Base-by-base conservation (phyloP, 2,329 filamentous ascomycete genomes). In the Cyanodermella asteris region DNA sequence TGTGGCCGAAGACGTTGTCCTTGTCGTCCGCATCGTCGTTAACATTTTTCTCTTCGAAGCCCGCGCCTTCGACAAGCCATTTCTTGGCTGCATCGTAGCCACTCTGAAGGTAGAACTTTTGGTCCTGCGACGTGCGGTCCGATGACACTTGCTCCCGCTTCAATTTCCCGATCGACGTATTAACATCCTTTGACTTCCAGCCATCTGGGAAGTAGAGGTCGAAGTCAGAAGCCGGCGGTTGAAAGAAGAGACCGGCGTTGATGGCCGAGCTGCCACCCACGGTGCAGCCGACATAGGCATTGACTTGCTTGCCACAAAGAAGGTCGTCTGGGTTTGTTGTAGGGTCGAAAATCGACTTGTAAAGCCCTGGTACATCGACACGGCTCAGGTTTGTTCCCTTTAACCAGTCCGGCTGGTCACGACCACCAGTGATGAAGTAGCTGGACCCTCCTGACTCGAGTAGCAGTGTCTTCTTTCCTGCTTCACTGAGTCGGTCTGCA, bases 161-260 rank as follows among this genome's bases (percentile, higher is more conserved):
- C 3, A 64, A 47, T 22, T 50, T 51, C 5, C 41, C 31, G 5
- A 55, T 59, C 0, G 59, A 55, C n/a, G 36, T 37, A 21, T 47
- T 34, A 33, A 65, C 52, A 29, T 63, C 58, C 2, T 36, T 38
- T 22, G 49, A 55, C 36, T 59, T 61, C 60, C 60, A 64, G 9
- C 53, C 55, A 0, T 39, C 31, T 0, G 56, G 56, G 26, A 55
- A 53, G 24, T 57, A 61, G 6, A 48, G 38, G 34, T 63, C 55
- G 46, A 54, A 63, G 32, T 64, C 59, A 2, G 53, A 55, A 2
- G 54, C 50, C 1, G 59, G 59, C 5, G 59, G 59, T 31, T 62
- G 51, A 31, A 62, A 61, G 38, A 52, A 62, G 2, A 63, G 38
- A 6, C 58, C 58, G 5, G 59, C 59, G 28, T 64, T 64, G 39